Percentiles rank a stretch among this genome's conserved stretches.
Evolutionary conservation across 139 green algal genomes (phyloP).

Genomic region (Eudorina sp.): DNA sequence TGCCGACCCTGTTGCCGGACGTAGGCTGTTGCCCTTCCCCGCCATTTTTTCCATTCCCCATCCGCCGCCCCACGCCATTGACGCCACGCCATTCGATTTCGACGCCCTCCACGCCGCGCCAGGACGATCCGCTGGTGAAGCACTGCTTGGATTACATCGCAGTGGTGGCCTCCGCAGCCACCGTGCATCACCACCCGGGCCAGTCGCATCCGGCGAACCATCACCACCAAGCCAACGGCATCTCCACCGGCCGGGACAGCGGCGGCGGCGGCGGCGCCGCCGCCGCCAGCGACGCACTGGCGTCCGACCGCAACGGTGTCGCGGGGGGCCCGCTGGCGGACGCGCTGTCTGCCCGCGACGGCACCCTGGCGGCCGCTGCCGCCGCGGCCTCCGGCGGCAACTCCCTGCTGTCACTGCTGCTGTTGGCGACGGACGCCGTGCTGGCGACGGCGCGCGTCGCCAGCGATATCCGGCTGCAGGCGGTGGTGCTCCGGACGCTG

Average conservation of each 20-base stretch:
- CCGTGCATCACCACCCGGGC: not conserved
- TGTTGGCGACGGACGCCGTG: slow-evolving; percentile 26
- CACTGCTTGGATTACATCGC: slow-evolving; percentile 63
- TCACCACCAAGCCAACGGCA: not conserved
- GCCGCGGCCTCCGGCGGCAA: not conserved
- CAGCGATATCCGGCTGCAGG: slow-evolving; percentile 36
- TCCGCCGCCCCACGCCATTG: no score
- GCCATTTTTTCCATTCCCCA: no score
- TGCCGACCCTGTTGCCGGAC: no score
- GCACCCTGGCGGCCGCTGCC: not conserved
- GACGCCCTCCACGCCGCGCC: no score
- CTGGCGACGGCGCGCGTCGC: slow-evolving; percentile 20
- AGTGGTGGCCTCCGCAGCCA: slow-evolving; percentile 34
- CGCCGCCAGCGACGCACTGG: not conserved
- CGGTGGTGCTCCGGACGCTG: slow-evolving; percentile 51
- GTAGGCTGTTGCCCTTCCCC: no score
- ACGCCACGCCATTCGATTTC: no score
- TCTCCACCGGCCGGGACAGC: not conserved
- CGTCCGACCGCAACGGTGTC: not conserved
- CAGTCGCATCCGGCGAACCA: no score
- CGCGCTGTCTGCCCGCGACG: not conserved
- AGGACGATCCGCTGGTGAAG: slow-evolving; percentile 60
- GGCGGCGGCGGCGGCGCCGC: not conserved
- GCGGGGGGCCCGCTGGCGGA: not conserved
- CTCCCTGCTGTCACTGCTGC: slow-evolving; percentile 7